Evolutionary conservation across 306 rosid species (phyloP).

Genomic region (Prunus mongolica): DNA sequence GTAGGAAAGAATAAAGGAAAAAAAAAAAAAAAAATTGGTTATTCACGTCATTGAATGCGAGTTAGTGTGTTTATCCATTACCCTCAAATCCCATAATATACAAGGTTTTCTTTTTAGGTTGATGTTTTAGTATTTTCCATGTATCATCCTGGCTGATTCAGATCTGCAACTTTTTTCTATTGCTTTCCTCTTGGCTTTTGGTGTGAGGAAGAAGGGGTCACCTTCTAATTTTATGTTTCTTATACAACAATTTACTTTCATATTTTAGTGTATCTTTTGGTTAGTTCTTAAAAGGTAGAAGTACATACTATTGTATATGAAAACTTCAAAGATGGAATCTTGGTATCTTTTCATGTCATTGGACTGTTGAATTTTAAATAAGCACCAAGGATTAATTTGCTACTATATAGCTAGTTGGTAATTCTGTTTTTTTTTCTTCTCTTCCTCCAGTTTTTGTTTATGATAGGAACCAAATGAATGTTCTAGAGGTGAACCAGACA

Average conservation of each 20-base stretch:
- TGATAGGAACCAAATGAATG: slow-evolving; percentile 77
- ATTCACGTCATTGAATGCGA: neutral
- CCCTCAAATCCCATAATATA: neutral
- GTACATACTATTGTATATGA: neutral
- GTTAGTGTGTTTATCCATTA: neutral
- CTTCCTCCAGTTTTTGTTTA: slow-evolving; percentile 68
- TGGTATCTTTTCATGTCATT: neutral
- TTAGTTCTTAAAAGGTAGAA: neutral
- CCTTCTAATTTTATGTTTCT: neutral
- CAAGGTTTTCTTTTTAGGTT: neutral
- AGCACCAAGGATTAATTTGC: neutral
- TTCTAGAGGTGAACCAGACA: slow-evolving; percentile 91
- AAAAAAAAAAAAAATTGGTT: neutral
- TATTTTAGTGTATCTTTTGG: neutral
- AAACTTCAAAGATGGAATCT: neutral
- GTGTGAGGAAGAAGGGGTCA: neutral
- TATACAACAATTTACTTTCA: neutral
- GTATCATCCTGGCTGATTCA: slow-evolving; percentile 5
- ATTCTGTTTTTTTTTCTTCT: neutral
- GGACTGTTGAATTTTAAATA: neutral
- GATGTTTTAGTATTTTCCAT: neutral
- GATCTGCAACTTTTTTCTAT: neutral
- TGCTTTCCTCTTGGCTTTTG: neutral
- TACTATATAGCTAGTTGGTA: neutral
- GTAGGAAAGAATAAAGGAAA: neutral